phyloP scores from a whole-genome alignment of 345 rosid species.

The Laguncularia racemosa region DNA sequence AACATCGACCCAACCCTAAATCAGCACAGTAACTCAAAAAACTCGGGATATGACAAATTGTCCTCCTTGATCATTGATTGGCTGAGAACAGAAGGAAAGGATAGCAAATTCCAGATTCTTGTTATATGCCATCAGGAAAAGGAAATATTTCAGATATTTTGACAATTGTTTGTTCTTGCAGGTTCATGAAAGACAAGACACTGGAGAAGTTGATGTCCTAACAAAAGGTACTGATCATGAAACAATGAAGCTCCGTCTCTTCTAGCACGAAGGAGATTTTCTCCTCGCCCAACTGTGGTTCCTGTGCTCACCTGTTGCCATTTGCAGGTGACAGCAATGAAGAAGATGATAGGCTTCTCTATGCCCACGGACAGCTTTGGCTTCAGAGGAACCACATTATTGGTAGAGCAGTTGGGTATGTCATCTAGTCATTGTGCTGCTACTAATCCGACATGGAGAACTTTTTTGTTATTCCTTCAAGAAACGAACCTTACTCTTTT shows the following conservation, averaged over 20 bases:
- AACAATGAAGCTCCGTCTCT: not conserved
- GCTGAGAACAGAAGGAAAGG: too few relatives aligned
- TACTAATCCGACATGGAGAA: not conserved
- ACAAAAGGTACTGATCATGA: constrained; percentile 59
- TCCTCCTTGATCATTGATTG: too few relatives aligned
- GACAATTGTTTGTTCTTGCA: constrained; percentile 15
- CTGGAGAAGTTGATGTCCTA: constrained; percentile 84
- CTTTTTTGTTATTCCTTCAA: not conserved
- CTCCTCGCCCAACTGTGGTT: not conserved
- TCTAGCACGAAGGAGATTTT: not conserved
- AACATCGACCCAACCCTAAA: too few relatives aligned
- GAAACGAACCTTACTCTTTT: not conserved
- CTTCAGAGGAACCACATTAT: constrained; percentile 54
- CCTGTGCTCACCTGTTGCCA: constrained; percentile 1
- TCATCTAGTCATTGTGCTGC: not conserved
- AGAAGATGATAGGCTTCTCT: constrained; percentile 50
- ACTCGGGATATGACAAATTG: too few relatives aligned
- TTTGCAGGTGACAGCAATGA: constrained; percentile 57
- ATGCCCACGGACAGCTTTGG: constrained; percentile 63
- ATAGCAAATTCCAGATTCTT: too few relatives aligned
- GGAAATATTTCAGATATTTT: not conserved
- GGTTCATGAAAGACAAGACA: constrained; percentile 86
- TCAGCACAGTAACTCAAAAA: too few relatives aligned
- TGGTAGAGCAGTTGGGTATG: constrained; percentile 85
- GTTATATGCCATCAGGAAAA: too few relatives aligned